A percentile compares a stretch with the other conserved stretches of the same genome.
Conservation (phyloP, 2,329 filamentous ascomycete species). For the Fusarium circinatum region DNA sequence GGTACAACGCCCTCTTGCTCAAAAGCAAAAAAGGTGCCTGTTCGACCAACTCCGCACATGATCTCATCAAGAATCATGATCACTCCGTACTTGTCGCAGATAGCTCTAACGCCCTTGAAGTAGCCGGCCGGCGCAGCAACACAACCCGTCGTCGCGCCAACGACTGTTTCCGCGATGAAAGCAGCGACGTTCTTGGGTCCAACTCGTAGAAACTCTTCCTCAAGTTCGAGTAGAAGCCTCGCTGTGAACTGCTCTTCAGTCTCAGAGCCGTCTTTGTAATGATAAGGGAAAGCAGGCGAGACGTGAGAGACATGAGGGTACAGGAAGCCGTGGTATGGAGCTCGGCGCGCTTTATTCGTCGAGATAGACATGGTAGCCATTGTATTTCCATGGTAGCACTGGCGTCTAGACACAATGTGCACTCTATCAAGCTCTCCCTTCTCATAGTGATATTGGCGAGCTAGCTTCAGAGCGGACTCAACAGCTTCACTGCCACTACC, state of each 20-base stretch:
- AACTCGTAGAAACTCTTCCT: conserved; percentile 1
- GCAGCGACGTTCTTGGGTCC: conserved; percentile 49
- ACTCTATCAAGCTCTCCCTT: neutral
- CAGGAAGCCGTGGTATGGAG: conserved; percentile 1
- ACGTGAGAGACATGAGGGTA: conserved; percentile 16
- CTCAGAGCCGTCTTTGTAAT: neutral
- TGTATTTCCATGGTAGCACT: conserved; percentile 20
- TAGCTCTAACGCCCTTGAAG: conserved; percentile 34
- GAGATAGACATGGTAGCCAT: conserved; percentile 23
- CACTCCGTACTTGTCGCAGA: conserved; percentile 66
- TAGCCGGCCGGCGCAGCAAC: conserved; percentile 23
- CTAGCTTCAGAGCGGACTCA: conserved; percentile 60
- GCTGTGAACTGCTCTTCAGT: neutral
- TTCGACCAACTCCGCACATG: conserved; percentile 67
- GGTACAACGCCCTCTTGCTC: conserved; percentile 49
- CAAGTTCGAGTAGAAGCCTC: neutral
- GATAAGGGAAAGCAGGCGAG: conserved; percentile 11
- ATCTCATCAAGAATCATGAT: conserved; percentile 70
- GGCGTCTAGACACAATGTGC: neutral
- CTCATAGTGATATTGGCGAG: conserved; percentile 55
- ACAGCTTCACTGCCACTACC: conserved; percentile 50
- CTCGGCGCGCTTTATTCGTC: conserved; percentile 6
- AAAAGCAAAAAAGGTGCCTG: conserved; percentile 68
- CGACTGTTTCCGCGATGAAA: conserved; percentile 70
- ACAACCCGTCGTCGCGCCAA: conserved; percentile 60